Evolutionary conservation across 768 basidiomycete genomes (phyloP), one percentile per base, ranked within the genome.

Genomic region (Suillus fuscotomentosus): DNA sequence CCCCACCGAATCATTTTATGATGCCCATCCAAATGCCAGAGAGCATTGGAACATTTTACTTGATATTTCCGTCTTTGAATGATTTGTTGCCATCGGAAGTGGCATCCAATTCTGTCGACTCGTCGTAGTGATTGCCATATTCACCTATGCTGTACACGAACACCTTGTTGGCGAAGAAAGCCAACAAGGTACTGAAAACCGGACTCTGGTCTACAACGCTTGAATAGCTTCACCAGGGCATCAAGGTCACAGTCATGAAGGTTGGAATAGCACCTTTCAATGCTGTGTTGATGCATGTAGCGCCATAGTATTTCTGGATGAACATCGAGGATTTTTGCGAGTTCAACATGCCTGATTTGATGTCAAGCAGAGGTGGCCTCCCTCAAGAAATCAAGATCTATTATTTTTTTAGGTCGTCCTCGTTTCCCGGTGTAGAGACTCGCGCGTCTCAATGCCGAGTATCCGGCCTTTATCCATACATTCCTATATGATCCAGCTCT

Each of bases 1-100:
- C 71, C 67, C 68, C 71, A 75, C 2, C 34, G 7, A 1, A 74
- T 74, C 2, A 73, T 42, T 13, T 73, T 72, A 45, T 74, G 72
- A 55, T 74, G 68, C 1, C 68, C 65, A 48, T 74, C 70, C 20
- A 72, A 61, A 14, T 74, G 73, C 70, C 73, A 74, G 0, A 70
- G 36, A 15, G 65, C 61, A 47, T 73, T 73, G 3, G 70, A 70
- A 0, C 51, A 3, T 9, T 64, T 57, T 0, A 53, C 57, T 15
- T 55, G 11, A 48, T 73, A 73, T n/a, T 51, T 56, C 3, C 48
- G 39, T 5, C n/a, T 31, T 5, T 31, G 27, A 60, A 63, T 67
- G n/a, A 60, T 45, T 22, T 55, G 57, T 22, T 43, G 60, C 2
- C 60, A 1, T 17, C 59, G 22, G 27, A 66, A 31, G 1, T 62